Evolutionary conservation across 2,329 filamentous ascomycete species (phyloP).

Genomic region (Phaeophleospora eucalypticola): DNA sequence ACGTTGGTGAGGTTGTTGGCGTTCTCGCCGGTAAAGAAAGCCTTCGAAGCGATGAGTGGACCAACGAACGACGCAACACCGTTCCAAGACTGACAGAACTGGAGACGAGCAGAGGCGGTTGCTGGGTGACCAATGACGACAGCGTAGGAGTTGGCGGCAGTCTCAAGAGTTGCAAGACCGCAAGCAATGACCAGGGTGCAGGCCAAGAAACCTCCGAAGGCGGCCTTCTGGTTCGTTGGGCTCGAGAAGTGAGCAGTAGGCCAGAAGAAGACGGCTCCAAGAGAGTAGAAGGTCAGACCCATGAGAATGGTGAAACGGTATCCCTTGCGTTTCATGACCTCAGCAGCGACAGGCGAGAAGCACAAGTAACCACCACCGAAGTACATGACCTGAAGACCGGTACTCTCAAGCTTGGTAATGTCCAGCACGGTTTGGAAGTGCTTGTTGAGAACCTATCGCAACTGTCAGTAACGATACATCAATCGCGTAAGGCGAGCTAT

Average conservation of each 20-base stretch:
- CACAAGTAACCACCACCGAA: constrained; percentile 42
- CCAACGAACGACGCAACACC: constrained; percentile 39
- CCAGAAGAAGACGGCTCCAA: constrained; percentile 39
- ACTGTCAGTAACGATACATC: too few species aligned
- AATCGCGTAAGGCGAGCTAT: too few species aligned
- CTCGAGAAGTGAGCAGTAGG: constrained; percentile 34
- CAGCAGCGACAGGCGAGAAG: constrained; percentile 41
- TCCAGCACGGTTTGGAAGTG: constrained; percentile 35
- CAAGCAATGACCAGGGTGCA: constrained; percentile 39
- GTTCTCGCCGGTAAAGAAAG: constrained; percentile 35
- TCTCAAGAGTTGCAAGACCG: constrained; percentile 39
- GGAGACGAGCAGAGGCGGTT: constrained; percentile 35
- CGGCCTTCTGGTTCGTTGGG: constrained; percentile 27
- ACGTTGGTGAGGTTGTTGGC: constrained; percentile 34
- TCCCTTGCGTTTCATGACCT: constrained; percentile 42
- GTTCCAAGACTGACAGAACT: constrained; percentile 40
- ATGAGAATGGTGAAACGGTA: constrained; percentile 46
- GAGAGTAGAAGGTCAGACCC: constrained; percentile 35
- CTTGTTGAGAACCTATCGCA: constrained; percentile 36
- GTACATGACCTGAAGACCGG: constrained; percentile 42
- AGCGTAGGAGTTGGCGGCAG: constrained; percentile 38
- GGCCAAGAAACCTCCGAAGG: constrained; percentile 37
- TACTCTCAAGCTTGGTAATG: constrained; percentile 40
- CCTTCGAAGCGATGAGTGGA: constrained; percentile 38
- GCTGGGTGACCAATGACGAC: constrained; percentile 37